Evolutionary conservation across 768 basidiomycete species (phyloP).

Genomic region (Pulveroboletus sp.): DNA sequence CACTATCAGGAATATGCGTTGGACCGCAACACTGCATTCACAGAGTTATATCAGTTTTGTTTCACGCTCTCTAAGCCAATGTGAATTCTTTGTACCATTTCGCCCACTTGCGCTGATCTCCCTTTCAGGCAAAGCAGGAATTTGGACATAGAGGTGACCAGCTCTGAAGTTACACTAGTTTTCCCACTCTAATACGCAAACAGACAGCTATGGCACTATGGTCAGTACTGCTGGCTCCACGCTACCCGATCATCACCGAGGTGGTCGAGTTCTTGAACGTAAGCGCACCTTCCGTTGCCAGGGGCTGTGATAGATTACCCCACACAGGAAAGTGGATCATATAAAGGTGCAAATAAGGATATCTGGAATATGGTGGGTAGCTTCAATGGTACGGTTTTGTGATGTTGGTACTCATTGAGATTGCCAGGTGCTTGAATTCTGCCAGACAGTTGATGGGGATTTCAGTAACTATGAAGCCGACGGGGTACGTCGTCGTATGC

Average conservation of each 20-base stretch:
- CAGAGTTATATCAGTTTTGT: slow-evolving; percentile 66
- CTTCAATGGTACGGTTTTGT: background rate
- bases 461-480: slow-evolving; percentile 72
- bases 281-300: slow-evolving; percentile 16
- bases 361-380: slow-evolving; percentile 76
- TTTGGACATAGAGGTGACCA: slow-evolving; percentile 75
- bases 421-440: slow-evolving; percentile 73
- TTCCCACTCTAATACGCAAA: background rate
- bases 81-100: slow-evolving; percentile 42
- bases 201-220: slow-evolving; percentile 74
- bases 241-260: slow-evolving; percentile 64
- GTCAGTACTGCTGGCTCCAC: slow-evolving; percentile 68
- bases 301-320: background rate
- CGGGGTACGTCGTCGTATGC: slow-evolving; percentile 49
- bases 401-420: background rate
- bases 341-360: slow-evolving; percentile 82
- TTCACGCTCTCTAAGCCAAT: slow-evolving; percentile 69
- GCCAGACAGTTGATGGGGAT: slow-evolving; percentile 54
- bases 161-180: background rate
- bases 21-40: slow-evolving; percentile 52
- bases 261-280: slow-evolving; percentile 68
- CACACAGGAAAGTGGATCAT: slow-evolving; percentile 46
- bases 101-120: slow-evolving; percentile 4
- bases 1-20: slow-evolving; percentile 49
- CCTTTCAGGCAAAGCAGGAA: slow-evolving; percentile 60